A percentile compares a stretch with the other conserved stretches of the same genome.
These are phyloP conservation scores for Aspergillus carlsbadensis DNA, from an alignment of 495 filamentous ascomycete species.

Conservation along the genomic window DNA sequence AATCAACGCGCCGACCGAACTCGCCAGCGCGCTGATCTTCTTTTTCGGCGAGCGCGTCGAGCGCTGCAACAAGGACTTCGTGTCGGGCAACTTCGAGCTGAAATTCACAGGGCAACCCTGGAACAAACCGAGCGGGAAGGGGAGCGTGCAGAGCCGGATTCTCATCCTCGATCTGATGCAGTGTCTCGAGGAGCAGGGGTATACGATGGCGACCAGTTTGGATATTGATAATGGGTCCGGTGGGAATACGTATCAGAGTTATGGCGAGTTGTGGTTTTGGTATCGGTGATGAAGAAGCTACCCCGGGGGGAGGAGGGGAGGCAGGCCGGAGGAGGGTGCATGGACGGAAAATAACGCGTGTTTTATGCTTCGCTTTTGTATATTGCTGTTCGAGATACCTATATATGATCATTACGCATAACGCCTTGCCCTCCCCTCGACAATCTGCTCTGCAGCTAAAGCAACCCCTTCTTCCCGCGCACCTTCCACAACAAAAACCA, in stretches of 20 bases:
- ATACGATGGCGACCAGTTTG: conserved; percentile 10
- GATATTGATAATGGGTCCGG: conserved; percentile 12
- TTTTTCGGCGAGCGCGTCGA: conserved; percentile 10
- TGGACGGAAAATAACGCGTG: too few relatives aligned
- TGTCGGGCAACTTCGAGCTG: conserved; percentile 16
- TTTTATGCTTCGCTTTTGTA: too few relatives aligned
- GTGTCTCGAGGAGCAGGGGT: conserved; percentile 13
- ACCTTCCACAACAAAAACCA: conserved; percentile 23
- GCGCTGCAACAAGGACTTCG: conserved; percentile 14
- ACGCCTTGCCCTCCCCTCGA: background rate
- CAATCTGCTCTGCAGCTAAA: too few relatives aligned
- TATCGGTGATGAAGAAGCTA: conserved; percentile 10
- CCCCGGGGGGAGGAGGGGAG: too few relatives aligned
- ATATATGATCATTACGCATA: background rate
- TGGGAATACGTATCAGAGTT: conserved; percentile 10
- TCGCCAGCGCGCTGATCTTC: background rate
- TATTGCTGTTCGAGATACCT: background rate
- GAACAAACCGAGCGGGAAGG: background rate
- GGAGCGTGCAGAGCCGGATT: conserved; percentile 10
- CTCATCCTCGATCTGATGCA: conserved; percentile 10
- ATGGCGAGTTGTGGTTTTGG: conserved; percentile 15
- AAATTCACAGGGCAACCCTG: conserved; percentile 8
- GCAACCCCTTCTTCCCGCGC: conserved; percentile 23
- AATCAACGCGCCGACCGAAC: conserved; percentile 10
- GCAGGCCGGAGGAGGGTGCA: too few relatives aligned